Evolutionary conservation across 441 rosid species (phyloP).

Genomic region (Breynia disticha): DNA sequence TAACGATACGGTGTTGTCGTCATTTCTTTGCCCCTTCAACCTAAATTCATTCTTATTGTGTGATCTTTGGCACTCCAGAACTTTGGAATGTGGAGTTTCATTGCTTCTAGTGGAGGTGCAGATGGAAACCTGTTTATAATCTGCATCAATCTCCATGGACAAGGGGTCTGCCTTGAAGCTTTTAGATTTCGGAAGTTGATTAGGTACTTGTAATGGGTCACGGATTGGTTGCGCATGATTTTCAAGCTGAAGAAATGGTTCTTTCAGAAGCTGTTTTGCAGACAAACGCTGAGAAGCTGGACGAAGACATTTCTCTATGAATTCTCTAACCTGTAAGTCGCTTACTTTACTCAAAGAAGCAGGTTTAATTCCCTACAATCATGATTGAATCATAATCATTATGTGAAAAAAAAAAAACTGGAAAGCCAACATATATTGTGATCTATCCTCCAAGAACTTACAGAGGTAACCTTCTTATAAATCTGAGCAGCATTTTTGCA

Average conservation of each 20-base stretch:
- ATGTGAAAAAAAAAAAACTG: conserved; percentile 3
- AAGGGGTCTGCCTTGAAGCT: conserved; percentile 27
- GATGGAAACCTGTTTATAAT: conserved; percentile 27
- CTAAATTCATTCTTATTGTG: conserved; percentile 38
- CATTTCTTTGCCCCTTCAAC: conserved; percentile 34
- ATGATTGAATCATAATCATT: background rate
- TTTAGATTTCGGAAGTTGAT: conserved; percentile 17
- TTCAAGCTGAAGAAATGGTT: conserved; percentile 47
- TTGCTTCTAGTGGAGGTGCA: conserved; percentile 25
- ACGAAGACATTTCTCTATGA: conserved; percentile 66
- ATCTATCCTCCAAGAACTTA: too few relatives aligned
- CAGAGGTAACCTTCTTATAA: conserved; percentile 64
- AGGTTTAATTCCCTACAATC: conserved; percentile 52
- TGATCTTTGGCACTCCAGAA: conserved; percentile 29
- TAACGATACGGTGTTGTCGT: conserved; percentile 36
- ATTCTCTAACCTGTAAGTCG: conserved; percentile 49
- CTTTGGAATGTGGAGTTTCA: conserved; percentile 17
- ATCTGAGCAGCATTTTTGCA: conserved; percentile 68
- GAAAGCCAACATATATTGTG: too few relatives aligned
- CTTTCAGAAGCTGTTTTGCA: conserved; percentile 55
- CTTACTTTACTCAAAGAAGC: conserved; percentile 54
- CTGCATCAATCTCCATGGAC: conserved; percentile 55
- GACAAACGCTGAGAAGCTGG: conserved; percentile 52
- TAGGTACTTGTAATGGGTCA: conserved; percentile 22
- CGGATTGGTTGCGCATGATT: conserved; percentile 22